Conservation (phyloP, 2,329 filamentous ascomycete genomes). For the Aureobasidium zeae region DNA sequence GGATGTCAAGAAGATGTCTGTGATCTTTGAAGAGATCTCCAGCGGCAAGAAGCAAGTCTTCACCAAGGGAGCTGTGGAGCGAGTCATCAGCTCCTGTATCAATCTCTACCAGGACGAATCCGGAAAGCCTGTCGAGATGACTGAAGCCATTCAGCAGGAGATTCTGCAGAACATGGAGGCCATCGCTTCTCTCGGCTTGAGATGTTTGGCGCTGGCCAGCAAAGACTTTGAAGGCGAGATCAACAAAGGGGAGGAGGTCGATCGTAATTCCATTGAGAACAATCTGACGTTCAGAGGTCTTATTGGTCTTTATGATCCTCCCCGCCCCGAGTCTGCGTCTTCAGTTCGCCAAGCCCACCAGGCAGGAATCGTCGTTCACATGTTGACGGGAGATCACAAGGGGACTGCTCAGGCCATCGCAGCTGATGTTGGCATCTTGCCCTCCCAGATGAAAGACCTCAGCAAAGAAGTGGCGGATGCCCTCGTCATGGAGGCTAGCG, state of each 20-base stretch:
- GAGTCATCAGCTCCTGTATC: constrained; percentile 55
- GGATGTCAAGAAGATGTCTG: constrained; percentile 67
- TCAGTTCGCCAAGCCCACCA: constrained; percentile 61
- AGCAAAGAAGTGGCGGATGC: constrained; percentile 54
- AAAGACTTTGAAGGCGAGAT: constrained; percentile 34
- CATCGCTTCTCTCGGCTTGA: constrained; percentile 55
- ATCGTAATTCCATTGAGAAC: constrained; percentile 55
- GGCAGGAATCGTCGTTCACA: constrained; percentile 70
- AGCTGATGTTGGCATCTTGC: constrained; percentile 68
- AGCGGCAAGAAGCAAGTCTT: constrained; percentile 38
- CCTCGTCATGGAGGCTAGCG: constrained; percentile 61
- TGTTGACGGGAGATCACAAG: constrained; percentile 76
- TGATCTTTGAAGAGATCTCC: constrained; percentile 47
- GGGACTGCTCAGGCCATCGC: constrained; percentile 72
- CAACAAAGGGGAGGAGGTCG: constrained; percentile 35
- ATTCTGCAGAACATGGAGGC: constrained; percentile 60
- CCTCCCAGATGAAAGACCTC: constrained; percentile 50
- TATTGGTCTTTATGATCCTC: constrained; percentile 78
- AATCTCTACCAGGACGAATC: constrained; percentile 36
- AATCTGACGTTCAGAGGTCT: constrained; percentile 69
- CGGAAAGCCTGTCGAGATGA: constrained; percentile 37
- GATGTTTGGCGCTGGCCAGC: constrained; percentile 58
- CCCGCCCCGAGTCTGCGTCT: constrained; percentile 66
- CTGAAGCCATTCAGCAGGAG: constrained; percentile 42
- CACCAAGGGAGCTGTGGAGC: constrained; percentile 61